Conservation (phyloP, 768 basidiomycete genomes). For the Tulasnella sp. region DNA sequence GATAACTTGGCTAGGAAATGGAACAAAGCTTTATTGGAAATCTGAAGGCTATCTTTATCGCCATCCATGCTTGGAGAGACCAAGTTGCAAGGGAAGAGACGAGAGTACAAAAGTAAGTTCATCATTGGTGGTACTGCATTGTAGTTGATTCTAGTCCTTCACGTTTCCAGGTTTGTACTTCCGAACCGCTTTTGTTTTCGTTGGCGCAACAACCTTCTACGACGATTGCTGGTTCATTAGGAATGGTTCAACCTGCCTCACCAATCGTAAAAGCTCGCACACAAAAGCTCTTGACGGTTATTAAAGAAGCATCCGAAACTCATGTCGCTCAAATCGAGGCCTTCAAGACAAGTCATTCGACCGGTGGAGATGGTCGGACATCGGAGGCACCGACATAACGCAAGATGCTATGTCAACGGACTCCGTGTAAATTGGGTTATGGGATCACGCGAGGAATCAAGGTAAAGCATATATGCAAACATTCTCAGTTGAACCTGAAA, state of each 20-base stretch:
- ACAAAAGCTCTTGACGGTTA: conserved; percentile 50
- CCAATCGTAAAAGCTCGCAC: conserved; percentile 48
- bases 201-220: conserved; percentile 58
- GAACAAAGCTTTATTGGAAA: conserved; percentile 47
- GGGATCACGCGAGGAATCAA: neutral
- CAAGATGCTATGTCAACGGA: neutral
- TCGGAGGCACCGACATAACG: neutral
- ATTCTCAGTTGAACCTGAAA: neutral
- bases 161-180: conserved; percentile 46
- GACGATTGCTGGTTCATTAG: conserved; percentile 48
- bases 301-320: conserved; percentile 38
- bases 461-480: neutral
- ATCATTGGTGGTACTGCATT: conserved; percentile 13
- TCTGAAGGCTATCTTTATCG: conserved; percentile 51
- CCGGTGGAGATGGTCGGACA: neutral
- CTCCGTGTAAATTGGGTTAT: neutral
- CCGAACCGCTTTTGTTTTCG: conserved; percentile 57
- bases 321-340: conserved; percentile 9
- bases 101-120: conserved; percentile 71
- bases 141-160: conserved; percentile 1
- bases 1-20: conserved; percentile 67
- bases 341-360: neutral
- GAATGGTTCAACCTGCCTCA: conserved; percentile 46
- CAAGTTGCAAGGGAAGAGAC: conserved; percentile 65
- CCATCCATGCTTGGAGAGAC: conserved; percentile 78